These are phyloP conservation scores for Coffea canephora DNA, from an alignment of 257 asterid genomes.

Conservation along the genomic window DNA sequence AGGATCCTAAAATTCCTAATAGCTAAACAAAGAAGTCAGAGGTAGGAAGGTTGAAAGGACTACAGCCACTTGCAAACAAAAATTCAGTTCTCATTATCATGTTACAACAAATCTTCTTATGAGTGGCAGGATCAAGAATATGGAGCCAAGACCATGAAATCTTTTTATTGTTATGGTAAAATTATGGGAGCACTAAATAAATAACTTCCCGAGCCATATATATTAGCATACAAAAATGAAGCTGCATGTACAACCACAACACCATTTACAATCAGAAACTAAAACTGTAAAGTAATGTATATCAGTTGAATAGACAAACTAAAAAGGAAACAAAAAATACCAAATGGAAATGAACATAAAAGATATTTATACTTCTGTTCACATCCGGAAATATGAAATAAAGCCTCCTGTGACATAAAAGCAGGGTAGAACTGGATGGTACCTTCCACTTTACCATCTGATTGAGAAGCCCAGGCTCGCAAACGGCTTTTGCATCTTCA, in stretches of 20 bases:
- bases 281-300: neutral
- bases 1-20: neutral
- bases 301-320: neutral
- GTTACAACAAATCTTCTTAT: neutral
- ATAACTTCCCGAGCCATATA: neutral
- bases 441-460: constrained; percentile 83
- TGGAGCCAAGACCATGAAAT: neutral
- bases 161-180: neutral
- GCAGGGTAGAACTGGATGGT: constrained; percentile 4
- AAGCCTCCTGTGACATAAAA: too few species aligned
- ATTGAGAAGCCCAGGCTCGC: constrained; percentile 60
- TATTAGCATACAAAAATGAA: neutral
- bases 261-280: neutral
- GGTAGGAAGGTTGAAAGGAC: neutral
- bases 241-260: neutral
- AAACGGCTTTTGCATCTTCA: constrained; percentile 80
- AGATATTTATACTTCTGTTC: too few species aligned
- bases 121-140: neutral
- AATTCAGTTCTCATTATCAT: neutral
- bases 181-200: neutral
- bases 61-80: neutral
- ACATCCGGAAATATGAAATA: neutral
- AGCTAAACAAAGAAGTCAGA: neutral
- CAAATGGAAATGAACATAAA: neutral
- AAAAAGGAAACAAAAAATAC: neutral